These are phyloP conservation scores for Saccharomyces hybrid DNA, from an alignment of 1,139 yeast genomes.

Conservation along the genomic window DNA sequence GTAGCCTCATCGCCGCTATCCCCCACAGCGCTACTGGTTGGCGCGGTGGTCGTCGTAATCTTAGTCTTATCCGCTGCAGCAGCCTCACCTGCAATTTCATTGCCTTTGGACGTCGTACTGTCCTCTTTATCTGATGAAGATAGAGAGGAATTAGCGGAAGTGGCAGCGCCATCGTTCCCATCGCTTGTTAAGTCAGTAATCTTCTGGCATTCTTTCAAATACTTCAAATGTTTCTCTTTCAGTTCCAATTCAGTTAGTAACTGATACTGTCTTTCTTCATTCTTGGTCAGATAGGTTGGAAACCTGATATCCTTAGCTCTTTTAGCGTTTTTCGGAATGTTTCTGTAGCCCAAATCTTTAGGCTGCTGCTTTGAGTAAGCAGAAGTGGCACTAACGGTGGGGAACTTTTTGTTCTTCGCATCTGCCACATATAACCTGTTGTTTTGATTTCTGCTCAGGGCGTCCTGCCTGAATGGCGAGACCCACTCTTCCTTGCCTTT, in stretches of 20 bases:
- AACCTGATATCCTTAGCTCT: slow-evolving; percentile 26
- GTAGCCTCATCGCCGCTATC: not conserved
- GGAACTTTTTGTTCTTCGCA: slow-evolving; percentile 21
- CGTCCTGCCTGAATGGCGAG: slow-evolving; percentile 17
- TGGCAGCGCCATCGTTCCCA: not conserved
- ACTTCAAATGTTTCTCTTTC: slow-evolving; percentile 20
- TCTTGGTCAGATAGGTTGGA: slow-evolving; percentile 22
- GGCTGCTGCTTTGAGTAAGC: slow-evolving; percentile 13
- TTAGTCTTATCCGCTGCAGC: not conserved
- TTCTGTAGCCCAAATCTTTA: slow-evolving; percentile 22
- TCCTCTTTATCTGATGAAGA: not conserved
- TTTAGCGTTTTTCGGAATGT: slow-evolving; percentile 13
- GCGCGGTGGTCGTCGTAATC: not conserved
- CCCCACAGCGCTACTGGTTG: not conserved
- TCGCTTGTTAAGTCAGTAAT: slow-evolving; percentile 14
- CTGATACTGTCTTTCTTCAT: slow-evolving; percentile 21
- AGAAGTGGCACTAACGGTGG: slow-evolving; percentile 25
- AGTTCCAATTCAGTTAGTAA: slow-evolving; percentile 18
- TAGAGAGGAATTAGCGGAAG: not conserved
- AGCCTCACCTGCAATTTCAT: not conserved
- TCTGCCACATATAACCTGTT: slow-evolving; percentile 13
- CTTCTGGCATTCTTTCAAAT: slow-evolving; percentile 21
- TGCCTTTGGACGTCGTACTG: slow-evolving; percentile 1
- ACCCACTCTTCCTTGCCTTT: slow-evolving; percentile 10
- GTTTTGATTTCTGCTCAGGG: not conserved